Percentiles rank a stretch among this genome's conserved stretches.
Conservation (phyloP, 1,284 basidiomycete genomes). For the Fomitopsis pinicola region DNA sequence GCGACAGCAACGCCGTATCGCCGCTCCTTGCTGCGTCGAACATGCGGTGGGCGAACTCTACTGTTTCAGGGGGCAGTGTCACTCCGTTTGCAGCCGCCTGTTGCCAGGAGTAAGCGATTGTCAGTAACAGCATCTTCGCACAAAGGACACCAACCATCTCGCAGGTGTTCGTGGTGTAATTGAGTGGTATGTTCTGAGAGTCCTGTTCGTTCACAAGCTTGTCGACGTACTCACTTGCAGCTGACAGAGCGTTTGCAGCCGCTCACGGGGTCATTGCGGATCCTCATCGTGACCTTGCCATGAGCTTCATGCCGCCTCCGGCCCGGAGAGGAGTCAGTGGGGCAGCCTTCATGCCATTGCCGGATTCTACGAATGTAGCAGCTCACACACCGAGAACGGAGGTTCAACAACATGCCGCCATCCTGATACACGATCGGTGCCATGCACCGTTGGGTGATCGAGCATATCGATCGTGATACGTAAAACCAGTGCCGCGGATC, state of each 20-base stretch:
- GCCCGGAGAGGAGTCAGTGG: neutral
- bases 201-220: neutral
- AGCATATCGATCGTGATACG: neutral
- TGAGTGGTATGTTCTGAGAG: neutral
- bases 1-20: slow-evolving; percentile 43
- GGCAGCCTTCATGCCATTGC: no score
- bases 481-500: neutral
- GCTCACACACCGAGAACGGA: neutral
- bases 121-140: neutral
- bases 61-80: slow-evolving; percentile 37
- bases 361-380: no score
- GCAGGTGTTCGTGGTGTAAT: neutral
- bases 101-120: neutral
- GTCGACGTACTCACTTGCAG: neutral
- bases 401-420: neutral
- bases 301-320: neutral
- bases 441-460: neutral
- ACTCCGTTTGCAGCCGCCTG: neutral
- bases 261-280: neutral
- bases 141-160: neutral
- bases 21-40: slow-evolving; percentile 75
- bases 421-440: neutral
- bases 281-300: neutral
- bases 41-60: slow-evolving; percentile 71
- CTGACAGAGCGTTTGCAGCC: neutral